These are phyloP conservation scores for Leishmania tropica DNA, from an alignment of 208 protist species.

Conservation along the genomic window DNA sequence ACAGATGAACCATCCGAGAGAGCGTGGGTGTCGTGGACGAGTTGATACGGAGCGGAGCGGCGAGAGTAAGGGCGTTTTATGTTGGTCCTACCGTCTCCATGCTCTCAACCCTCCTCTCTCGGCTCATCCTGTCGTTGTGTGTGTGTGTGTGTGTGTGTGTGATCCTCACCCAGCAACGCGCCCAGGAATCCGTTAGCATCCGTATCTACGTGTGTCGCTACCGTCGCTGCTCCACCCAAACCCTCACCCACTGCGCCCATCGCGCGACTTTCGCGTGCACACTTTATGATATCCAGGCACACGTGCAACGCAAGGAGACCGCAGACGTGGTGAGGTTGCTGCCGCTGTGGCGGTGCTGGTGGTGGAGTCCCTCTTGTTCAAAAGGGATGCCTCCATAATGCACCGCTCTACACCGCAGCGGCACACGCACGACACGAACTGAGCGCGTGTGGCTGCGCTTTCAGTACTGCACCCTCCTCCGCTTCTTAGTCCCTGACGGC, in stretches of 20 bases:
- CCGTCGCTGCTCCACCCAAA: background rate
- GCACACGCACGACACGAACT: background rate
- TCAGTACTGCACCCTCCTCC: background rate
- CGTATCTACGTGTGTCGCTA: background rate
- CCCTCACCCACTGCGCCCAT: background rate
- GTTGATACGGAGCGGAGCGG: background rate
- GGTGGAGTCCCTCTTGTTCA: background rate
- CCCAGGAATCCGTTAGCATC: background rate
- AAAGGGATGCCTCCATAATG: background rate
- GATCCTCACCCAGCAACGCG: background rate
- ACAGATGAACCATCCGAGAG: background rate
- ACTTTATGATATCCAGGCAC: background rate
- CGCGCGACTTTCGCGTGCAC: background rate
- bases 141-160: background rate
- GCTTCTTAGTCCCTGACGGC: background rate
- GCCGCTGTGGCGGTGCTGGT: background rate
- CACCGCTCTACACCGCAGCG: background rate
- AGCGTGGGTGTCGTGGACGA: background rate
- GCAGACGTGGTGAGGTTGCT: background rate
- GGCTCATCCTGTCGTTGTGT: background rate
- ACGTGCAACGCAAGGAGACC: background rate
- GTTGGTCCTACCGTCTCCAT: background rate
- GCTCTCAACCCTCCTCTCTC: background rate
- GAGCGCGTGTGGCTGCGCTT: background rate
- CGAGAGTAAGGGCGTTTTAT: background rate